Evolutionary conservation across 2,329 filamentous ascomycete species (phyloP).

Genomic region (Hirsutella thompsonii): DNA sequence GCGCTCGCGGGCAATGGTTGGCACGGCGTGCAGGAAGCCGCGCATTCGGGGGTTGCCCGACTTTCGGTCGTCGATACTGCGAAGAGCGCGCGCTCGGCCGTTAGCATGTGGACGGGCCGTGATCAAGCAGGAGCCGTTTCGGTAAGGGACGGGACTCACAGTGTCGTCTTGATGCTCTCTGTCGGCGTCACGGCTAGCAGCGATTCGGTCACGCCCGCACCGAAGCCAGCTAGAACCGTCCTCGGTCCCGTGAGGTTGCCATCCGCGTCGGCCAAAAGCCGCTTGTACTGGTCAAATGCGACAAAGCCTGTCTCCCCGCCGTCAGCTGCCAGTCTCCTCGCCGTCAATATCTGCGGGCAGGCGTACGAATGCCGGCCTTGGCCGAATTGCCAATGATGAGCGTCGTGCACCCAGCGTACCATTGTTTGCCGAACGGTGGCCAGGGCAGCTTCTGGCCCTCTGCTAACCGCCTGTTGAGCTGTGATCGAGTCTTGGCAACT

Average conservation of each 20-base stretch:
- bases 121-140: not conserved
- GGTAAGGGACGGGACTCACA: constrained; percentile 31
- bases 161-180: constrained; percentile 94
- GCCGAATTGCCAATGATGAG: constrained; percentile 92
- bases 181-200: constrained; percentile 90
- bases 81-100: constrained; percentile 2
- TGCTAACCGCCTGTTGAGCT: constrained; percentile 76
- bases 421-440: constrained; percentile 85
- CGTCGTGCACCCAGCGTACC: constrained; percentile 97
- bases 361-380: constrained; percentile 86
- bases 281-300: constrained; percentile 91
- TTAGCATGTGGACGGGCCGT: not conserved
- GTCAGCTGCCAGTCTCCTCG: not conserved
- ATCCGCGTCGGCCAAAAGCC: constrained; percentile 64
- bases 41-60: constrained; percentile 70
- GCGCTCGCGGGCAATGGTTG: constrained; percentile 76
- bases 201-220: constrained; percentile 88
- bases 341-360: too few relatives aligned
- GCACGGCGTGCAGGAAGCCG: constrained; percentile 83
- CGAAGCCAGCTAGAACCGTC: constrained; percentile 88
- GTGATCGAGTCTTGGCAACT: constrained; percentile 91
- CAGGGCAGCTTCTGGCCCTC: constrained; percentile 81
- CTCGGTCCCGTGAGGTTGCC: constrained; percentile 83
- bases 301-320: constrained; percentile 51
- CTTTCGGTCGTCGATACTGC: constrained; percentile 88